Base-by-base conservation (phyloP, 352 stramenopile species). In the Blastocystis sp. region DNA sequence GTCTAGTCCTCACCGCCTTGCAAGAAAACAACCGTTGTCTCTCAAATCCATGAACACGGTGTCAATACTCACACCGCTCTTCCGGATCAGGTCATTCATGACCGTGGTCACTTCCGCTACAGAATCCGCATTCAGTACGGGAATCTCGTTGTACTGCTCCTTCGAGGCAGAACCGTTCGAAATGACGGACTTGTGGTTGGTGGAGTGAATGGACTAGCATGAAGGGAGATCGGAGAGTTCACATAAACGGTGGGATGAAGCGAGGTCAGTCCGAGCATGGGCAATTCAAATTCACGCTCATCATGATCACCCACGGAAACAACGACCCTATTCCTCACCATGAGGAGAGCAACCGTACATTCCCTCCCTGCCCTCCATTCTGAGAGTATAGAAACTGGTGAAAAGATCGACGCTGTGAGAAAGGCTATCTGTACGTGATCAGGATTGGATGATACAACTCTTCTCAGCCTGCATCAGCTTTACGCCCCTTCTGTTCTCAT, bases 281-380 rank as follows among this genome's bases (percentile, higher is more conserved):
- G 45, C 38, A 40, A 64, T 66, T 81, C 71, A 40, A 81, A 81
- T 43, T 81, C 71, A 81, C 40, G n/a, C 38, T 48, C 41, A 40
- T 81, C 53, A 40, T 81, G 71, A 38, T 64, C 60, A 28, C 71
- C 71, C 21, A 81, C 41, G 14, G 34, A 11, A 43, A 65, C 19
- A 19, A 59, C 48, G 2, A 66, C 71, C 60, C 71, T 81, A 65
- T 45, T 65, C n/a, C 41, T 48, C 21, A 19, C 2, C 59, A 34
- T 5, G 14, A 14, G 1, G 11, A 1, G 43, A 41, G 4, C 10
- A 74, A 74, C 34, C 23, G 7, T 48, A 74, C 64, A 74, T 74
- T 19, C 45, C 45, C 41, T 38, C 17, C 40, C 2, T 41, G 11
- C 64, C 64, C 1, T 74, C 64, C 0, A 74, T 45, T 41, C 21